Conservation (phyloP, 2,329 filamentous ascomycete species). For the Aspergillus flavus region DNA sequence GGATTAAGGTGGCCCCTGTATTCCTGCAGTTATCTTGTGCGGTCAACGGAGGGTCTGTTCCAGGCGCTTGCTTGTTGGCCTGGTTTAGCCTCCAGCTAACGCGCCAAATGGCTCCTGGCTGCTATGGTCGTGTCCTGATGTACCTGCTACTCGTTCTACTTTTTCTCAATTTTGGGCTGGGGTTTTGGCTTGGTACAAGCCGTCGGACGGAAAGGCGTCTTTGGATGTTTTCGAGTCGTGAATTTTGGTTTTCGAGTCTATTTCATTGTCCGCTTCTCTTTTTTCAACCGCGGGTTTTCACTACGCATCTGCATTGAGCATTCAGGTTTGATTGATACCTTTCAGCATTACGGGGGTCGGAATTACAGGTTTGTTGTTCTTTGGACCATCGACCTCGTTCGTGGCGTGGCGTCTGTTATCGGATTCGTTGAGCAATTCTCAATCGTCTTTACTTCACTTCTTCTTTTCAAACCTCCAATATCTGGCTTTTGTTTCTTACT, state of each 20-base stretch:
- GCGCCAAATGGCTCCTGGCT: background rate
- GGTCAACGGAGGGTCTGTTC: background rate
- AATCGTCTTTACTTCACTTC: slow-evolving; percentile 1
- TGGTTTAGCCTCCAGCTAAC: background rate
- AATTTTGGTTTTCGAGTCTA: slow-evolving; percentile 8
- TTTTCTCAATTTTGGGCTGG: slow-evolving; percentile 18
- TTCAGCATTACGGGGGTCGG: slow-evolving; percentile 27
- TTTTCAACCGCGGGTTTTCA: slow-evolving; percentile 15
- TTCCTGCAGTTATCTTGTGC: slow-evolving; percentile 2
- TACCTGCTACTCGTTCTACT: slow-evolving; percentile 16
- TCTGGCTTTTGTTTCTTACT: slow-evolving; percentile 2
- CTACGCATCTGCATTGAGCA: slow-evolving; percentile 28
- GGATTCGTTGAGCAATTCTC: slow-evolving; percentile 23
- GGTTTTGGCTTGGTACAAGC: slow-evolving; percentile 18
- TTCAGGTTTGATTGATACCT: slow-evolving; percentile 29
- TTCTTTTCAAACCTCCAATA: background rate
- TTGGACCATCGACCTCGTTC: slow-evolving; percentile 23
- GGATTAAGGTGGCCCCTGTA: slow-evolving; percentile 11
- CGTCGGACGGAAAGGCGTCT: slow-evolving; percentile 23
- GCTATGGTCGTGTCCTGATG: slow-evolving; percentile 12
- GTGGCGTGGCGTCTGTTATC: slow-evolving; percentile 30
- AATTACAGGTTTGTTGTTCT: slow-evolving; percentile 26
- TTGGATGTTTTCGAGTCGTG: slow-evolving; percentile 20
- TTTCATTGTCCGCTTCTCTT: slow-evolving; percentile 13
- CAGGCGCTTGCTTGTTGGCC: background rate